Evolutionary conservation across 2,329 filamentous ascomycete genomes (phyloP).

Genomic region (Verticillium dahliae): DNA sequence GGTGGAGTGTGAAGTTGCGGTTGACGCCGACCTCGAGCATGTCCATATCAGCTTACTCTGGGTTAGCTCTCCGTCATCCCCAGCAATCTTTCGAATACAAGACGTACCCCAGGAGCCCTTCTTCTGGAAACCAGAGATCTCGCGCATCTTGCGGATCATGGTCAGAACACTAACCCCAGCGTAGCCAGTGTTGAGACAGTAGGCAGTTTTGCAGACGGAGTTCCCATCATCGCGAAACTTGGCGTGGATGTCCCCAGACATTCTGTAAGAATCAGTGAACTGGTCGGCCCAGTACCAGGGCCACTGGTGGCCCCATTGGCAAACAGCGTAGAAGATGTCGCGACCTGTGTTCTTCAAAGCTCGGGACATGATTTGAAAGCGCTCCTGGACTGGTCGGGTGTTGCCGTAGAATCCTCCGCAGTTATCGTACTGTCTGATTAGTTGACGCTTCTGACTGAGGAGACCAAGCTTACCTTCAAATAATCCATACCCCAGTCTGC

Average conservation of each 20-base stretch:
- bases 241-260: constrained; percentile 24
- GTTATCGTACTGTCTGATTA: constrained; percentile 32
- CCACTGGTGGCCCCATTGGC: constrained; percentile 23
- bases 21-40: constrained; percentile 33
- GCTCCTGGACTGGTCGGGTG: constrained; percentile 38
- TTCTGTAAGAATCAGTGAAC: constrained; percentile 22
- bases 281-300: constrained; percentile 17
- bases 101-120: constrained; percentile 18
- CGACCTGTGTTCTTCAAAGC: constrained; percentile 22
- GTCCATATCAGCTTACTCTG: constrained; percentile 25
- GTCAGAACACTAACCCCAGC: constrained; percentile 21
- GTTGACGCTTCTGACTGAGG: constrained; percentile 19
- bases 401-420: constrained; percentile 41
- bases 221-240: constrained; percentile 15
- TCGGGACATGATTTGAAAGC: constrained; percentile 26
- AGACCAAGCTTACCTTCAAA: constrained; percentile 29
- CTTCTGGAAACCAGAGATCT: constrained; percentile 21
- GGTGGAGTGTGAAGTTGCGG: constrained; percentile 23
- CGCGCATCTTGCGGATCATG: constrained; percentile 25
- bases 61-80: background rate
- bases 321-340: constrained; percentile 24
- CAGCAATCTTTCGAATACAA: no score
- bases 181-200: constrained; percentile 26
- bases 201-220: constrained; percentile 21
- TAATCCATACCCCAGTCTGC: constrained; percentile 46